These are phyloP conservation scores for Penicillium cataractarum DNA, from an alignment of 495 filamentous ascomycete genomes.

Conservation along the genomic window DNA sequence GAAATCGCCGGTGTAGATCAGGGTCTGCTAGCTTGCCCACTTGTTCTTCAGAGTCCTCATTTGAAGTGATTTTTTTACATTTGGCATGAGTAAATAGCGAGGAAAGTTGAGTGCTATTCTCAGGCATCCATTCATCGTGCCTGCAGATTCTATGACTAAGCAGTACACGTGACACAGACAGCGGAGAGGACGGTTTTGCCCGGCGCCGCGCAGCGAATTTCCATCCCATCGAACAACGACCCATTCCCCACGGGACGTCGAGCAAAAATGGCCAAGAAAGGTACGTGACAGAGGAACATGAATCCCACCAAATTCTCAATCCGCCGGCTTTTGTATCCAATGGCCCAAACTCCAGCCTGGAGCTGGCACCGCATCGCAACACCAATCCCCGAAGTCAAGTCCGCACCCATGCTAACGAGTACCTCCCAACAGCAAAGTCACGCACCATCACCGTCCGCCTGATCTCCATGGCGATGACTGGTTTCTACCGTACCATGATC, in stretches of 20 bases:
- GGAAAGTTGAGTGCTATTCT: not conserved
- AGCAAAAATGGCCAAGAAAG: slow-evolving; percentile 41
- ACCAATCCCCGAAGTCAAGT: not conserved
- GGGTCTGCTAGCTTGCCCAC: not conserved
- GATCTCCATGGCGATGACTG: slow-evolving; percentile 97
- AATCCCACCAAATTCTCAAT: not conserved
- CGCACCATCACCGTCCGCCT: slow-evolving; percentile 91
- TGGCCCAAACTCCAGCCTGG: not conserved
- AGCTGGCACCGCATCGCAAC: not conserved
- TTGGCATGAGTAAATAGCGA: not conserved
- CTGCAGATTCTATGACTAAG: too few relatives aligned
- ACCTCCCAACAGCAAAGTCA: slow-evolving; percentile 70
- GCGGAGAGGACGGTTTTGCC: slow-evolving; percentile 14
- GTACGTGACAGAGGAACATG: slow-evolving; percentile 15
- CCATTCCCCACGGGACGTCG: slow-evolving; percentile 21
- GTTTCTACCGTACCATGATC: slow-evolving; percentile 88
- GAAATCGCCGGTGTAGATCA: not conserved
- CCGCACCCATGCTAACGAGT: slow-evolving; percentile 13
- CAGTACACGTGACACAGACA: slow-evolving; percentile 15
- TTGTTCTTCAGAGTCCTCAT: not conserved
- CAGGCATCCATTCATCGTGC: too few relatives aligned
- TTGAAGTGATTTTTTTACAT: not conserved
- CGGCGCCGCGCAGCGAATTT: slow-evolving; percentile 20
- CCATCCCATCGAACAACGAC: slow-evolving; percentile 18
- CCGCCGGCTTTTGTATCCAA: not conserved